phyloP scores from a whole-genome alignment of 1,284 basidiomycete species.

The Ceratobasidium papillatum region DNA sequence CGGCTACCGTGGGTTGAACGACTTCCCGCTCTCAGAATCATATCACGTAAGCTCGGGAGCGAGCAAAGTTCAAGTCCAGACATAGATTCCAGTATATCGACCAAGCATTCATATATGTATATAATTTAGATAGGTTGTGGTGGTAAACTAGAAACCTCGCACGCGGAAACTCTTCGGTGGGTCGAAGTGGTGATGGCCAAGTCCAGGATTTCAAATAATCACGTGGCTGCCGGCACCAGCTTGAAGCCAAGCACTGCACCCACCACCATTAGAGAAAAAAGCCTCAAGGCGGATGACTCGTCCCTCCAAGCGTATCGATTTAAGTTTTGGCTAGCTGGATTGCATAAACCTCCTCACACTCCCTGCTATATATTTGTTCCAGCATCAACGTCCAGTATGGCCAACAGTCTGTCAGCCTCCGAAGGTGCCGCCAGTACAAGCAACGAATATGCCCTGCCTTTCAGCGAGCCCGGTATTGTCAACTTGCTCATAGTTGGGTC shows the following conservation, averaged over 20 bases:
- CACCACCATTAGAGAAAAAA: neutral
- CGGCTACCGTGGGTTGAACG: neutral
- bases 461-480: slow-evolving; percentile 47
- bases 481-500: slow-evolving; percentile 51
- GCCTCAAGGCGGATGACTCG: neutral
- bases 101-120: too few relatives aligned
- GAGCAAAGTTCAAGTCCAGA: too few relatives aligned
- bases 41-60: too few relatives aligned
- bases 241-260: neutral
- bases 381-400: neutral
- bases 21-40: neutral
- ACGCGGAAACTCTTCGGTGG: neutral
- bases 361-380: neutral
- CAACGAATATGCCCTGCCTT: slow-evolving; percentile 6
- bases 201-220: neutral
- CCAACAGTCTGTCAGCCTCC: neutral
- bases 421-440: neutral
- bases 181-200: neutral
- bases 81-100: too few relatives aligned
- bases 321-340: too few relatives aligned
- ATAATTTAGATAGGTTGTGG: too few relatives aligned
- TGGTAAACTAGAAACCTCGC: too few relatives aligned
- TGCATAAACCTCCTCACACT: too few relatives aligned
- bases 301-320: neutral
- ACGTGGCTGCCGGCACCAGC: neutral